A percentile compares a stretch with the other conserved stretches of the same genome.
Conservation (phyloP, 1,284 basidiomycete genomes). For the Waitea zeae region DNA sequence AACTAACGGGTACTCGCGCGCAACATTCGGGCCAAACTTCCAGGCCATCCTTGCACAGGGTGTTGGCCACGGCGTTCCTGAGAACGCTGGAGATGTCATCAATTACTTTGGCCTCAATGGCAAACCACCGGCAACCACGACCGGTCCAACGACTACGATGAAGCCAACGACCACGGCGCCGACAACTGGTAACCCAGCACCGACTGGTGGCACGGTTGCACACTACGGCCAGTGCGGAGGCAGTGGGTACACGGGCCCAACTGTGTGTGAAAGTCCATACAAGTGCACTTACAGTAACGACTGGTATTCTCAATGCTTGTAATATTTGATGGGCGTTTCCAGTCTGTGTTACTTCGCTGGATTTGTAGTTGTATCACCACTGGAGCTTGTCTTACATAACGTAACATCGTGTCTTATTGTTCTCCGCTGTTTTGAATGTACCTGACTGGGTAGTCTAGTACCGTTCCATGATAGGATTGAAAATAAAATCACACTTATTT, state of each 20-base stretch:
- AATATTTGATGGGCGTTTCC: neutral
- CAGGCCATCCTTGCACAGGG: conserved; percentile 24
- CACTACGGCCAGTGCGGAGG: neutral
- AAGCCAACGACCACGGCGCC: neutral
- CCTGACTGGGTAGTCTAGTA: too few species aligned
- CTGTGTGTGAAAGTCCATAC: neutral
- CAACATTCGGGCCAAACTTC: conserved; percentile 26
- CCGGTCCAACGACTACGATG: too few species aligned
- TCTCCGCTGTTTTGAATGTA: too few species aligned
- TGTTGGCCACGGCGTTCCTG: conserved; percentile 26
- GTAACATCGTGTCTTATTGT: too few species aligned
- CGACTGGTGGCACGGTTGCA: neutral
- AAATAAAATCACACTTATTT: too few species aligned
- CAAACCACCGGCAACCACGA: too few species aligned
- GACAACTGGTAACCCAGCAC: neutral
- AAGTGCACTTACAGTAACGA: neutral
- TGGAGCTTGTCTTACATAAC: too few species aligned
- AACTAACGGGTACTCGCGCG: conserved; percentile 24
- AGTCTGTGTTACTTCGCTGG: too few species aligned
- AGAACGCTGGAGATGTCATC: too few species aligned
- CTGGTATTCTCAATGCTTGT: neutral
- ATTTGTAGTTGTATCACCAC: too few species aligned
- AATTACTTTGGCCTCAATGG: too few species aligned
- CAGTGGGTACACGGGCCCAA: neutral
- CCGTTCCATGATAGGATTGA: too few species aligned